A percentile compares a stretch with the other conserved stretches of the same genome.
Evolutionary conservation across 768 basidiomycete species (phyloP).

Genomic region (Ephemerocybe angulata): DNA sequence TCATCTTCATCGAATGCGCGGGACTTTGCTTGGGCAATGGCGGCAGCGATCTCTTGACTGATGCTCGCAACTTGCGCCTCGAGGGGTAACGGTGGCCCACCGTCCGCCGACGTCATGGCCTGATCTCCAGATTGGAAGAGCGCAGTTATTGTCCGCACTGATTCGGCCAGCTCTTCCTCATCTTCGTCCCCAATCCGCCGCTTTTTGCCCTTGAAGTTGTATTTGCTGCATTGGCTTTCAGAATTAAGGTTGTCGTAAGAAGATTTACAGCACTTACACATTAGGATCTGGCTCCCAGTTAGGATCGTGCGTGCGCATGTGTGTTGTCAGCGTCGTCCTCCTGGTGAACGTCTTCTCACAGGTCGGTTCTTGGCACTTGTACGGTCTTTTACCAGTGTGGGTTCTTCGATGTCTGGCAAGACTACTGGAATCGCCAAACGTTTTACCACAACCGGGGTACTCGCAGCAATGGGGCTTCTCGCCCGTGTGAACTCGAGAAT

Average conservation of each 20-base stretch:
- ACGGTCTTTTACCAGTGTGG: constrained; percentile 82
- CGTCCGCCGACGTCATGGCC: constrained; percentile 24
- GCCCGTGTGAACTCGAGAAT: constrained; percentile 85
- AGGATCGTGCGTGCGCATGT: constrained; percentile 87
- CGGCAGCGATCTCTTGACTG: constrained; percentile 76
- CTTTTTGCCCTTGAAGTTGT: constrained; percentile 75
- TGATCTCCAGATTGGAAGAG: constrained; percentile 51
- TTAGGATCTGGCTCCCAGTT: constrained; percentile 82
- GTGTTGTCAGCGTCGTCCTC: constrained; percentile 77
- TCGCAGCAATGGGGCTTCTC: constrained; percentile 92
- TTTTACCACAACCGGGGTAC: constrained; percentile 82
- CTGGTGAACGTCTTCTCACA: constrained; percentile 89
- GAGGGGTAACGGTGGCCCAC: constrained; percentile 42
- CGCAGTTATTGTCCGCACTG: constrained; percentile 71
- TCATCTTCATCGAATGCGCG: constrained; percentile 57
- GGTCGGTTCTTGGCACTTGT: constrained; percentile 78
- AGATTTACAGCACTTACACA: constrained; percentile 47
- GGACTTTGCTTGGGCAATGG: constrained; percentile 71
- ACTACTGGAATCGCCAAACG: constrained; percentile 89
- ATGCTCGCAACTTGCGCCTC: constrained; percentile 72
- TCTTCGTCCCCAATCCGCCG: constrained; percentile 57
- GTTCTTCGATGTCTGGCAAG: constrained; percentile 89
- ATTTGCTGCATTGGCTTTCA: constrained; percentile 47
- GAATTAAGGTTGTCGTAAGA: no score
- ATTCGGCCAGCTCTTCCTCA: constrained; percentile 66